phyloP scores from a whole-genome alignment of 305 asterid genomes.

The Fraxinus ornus region DNA sequence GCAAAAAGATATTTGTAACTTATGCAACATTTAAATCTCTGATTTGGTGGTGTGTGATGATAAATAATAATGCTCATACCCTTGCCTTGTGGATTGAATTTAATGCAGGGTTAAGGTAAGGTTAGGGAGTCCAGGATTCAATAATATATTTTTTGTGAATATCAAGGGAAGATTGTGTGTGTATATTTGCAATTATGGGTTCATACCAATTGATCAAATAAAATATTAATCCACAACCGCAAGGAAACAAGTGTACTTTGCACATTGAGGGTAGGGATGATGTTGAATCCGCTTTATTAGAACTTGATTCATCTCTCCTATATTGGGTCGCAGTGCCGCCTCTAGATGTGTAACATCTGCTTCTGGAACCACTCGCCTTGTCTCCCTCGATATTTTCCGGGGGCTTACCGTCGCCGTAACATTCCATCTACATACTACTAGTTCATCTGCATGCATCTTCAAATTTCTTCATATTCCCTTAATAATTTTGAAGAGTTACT shows the following conservation, averaged over 20 bases:
- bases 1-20: background rate
- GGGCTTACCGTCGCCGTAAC: constrained; percentile 62
- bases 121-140: background rate
- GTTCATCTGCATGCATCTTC: background rate
- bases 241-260: background rate
- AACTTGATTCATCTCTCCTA: constrained; percentile 23
- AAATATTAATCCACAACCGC: constrained; percentile 15
- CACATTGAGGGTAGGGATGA: background rate
- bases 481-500: no score
- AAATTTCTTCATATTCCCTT: background rate
- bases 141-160: background rate
- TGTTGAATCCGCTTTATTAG: constrained; percentile 31
- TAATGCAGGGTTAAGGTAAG: background rate
- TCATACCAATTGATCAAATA: constrained; percentile 22
- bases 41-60: background rate
- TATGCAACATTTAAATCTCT: background rate
- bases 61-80: background rate
- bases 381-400: constrained; percentile 60
- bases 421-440: background rate
- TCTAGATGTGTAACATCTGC: background rate
- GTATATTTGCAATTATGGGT: background rate
- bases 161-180: background rate
- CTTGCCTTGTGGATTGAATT: background rate
- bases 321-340: constrained; percentile 7
- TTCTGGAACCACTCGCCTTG: constrained; percentile 37